Base-by-base conservation (phyloP, 208 protist genomes). In the Acanthamoeba royreba region DNA sequence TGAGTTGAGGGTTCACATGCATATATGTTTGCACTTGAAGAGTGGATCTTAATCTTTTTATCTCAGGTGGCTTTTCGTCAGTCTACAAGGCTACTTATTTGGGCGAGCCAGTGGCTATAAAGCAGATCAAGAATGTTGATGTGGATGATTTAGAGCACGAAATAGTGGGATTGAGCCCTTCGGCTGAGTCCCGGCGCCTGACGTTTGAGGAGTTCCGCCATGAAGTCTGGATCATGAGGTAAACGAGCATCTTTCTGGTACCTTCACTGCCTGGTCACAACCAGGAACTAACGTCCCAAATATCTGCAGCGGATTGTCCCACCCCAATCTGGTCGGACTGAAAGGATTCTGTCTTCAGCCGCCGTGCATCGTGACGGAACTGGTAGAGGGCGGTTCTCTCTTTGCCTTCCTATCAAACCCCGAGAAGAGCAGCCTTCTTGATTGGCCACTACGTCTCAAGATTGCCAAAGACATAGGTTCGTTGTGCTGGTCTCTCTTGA, bases 191-290 rank as follows among this genome's bases (percentile, higher is more conserved):
- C 49, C 85, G 85, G 1, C 19, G 38, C 0, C 35, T 53, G n/a
- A 49, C 85, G 2, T 91, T 46, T 25, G 55, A 61, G 25, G 85
- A 91, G 43, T 91, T 91, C 85, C 46, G 85, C 0, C 46, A 72
- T 25, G 85, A 91, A 15, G 85, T 91, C 13, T 91, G 85, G 85
- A 72, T 91, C 33, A 91, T 91, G 85, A 91, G n/a, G n/a, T n/a
- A n/a, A n/a, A n/a, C n/a, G n/a, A n/a, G n/a, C n/a, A n/a, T n/a
- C n/a, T n/a, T n/a, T n/a, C n/a, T n/a, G n/a, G n/a, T n/a, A n/a
- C n/a, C n/a, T n/a, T n/a, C n/a, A n/a, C n/a, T n/a, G n/a, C n/a
- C n/a, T n/a, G n/a, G n/a, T n/a, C n/a, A n/a, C n/a, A n/a, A n/a
- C n/a, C n/a, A n/a, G n/a, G n/a, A n/a, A n/a, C n/a, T n/a, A n/a